Evolutionary conservation across 2,329 filamentous ascomycete species (phyloP), one percentile per base, ranked within the genome.

Genomic region (Pleoardoris graminearum): DNA sequence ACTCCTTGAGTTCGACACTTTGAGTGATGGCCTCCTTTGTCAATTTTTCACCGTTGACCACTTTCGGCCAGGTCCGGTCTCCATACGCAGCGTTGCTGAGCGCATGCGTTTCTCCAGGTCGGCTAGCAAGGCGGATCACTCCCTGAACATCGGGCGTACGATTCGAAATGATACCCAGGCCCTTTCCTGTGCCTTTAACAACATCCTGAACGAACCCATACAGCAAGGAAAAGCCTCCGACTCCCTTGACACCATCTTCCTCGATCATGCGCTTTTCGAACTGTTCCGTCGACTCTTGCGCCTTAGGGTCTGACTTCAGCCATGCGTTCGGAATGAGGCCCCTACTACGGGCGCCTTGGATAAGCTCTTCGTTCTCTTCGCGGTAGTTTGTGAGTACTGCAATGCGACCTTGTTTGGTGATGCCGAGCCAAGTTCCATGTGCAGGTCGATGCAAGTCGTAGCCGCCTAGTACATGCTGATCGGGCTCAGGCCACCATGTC

Each of bases 371-470:
- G 29, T 62, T 65, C 36, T 79, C 73, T 66, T 86, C 84, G 33
- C 82, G 82, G 66, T 84, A 87, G 69, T 87, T 87, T 44, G 85
- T 87, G 27, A 87, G 75, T 5, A 85, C 80, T 2, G 84, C 83
- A 41, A 87, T 66, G 51, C 83, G 82, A 23, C 85, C 85, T 57
- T 84, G 77, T 27, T 75, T 78, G 7, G 83, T 86, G 51, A 87
- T 76, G 17, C 83, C 85, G 42, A 87, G 79, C 85, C 85, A 87
- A 54, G 85, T 87, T 19, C 85, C 85, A 49, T 83, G 82, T 33
- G 77, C 80, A 12, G 78, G 67, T 22, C 84, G 81, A 42, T 85
- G 81, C 10, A 86, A 76, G 65, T 87, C 85, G 38, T 83, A 82
- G 19, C 83, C 84, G 25, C 82, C 84, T 6, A 87, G 75, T 49